phyloP scores from a whole-genome alignment of 2,329 filamentous ascomycete genomes.

The Aspergillus costaricaensis region DNA sequence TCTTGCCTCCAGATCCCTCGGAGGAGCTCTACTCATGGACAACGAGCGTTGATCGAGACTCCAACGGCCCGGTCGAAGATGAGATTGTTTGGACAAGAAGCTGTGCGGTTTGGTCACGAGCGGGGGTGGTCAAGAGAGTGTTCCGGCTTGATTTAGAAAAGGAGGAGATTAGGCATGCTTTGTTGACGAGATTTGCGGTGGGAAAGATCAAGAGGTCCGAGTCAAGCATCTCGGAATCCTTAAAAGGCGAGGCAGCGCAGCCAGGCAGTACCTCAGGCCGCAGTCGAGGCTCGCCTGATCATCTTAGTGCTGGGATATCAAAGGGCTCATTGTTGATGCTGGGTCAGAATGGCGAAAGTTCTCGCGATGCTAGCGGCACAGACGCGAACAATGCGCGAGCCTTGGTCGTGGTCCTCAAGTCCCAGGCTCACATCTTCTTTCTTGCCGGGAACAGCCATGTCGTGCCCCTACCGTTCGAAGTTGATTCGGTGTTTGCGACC shows the following conservation, averaged over 20 bases:
- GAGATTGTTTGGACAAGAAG: conserved; percentile 75
- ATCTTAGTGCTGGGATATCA: conserved; percentile 26
- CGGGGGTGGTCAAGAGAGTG: conserved; percentile 77
- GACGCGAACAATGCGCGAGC: conserved; percentile 54
- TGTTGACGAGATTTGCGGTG: conserved; percentile 78
- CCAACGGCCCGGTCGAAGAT: conserved; percentile 61
- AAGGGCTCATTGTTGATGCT: conserved; percentile 13
- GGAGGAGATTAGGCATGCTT: conserved; percentile 79
- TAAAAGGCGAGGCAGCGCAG: conserved; percentile 9
- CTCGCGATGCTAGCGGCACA: conserved; percentile 17
- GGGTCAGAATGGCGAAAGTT: background rate
- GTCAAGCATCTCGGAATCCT: conserved; percentile 7
- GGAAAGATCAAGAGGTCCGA: conserved; percentile 27
- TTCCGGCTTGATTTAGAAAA: conserved; percentile 87
- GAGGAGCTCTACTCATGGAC: conserved; percentile 73
- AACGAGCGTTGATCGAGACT: conserved; percentile 52
- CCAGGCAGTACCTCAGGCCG: conserved; percentile 9
- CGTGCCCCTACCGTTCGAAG: conserved; percentile 90
- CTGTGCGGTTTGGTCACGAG: conserved; percentile 86
- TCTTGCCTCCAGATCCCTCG: conserved; percentile 69
- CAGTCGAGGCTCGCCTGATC: conserved; percentile 16
- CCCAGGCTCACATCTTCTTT: conserved; percentile 91
- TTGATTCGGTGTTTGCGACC: conserved; percentile 81
- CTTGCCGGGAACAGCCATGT: conserved; percentile 84
- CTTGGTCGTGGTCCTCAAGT: conserved; percentile 86